Conservation (phyloP, 2,329 filamentous ascomycete genomes). For the Colletotrichum sp. region DNA sequence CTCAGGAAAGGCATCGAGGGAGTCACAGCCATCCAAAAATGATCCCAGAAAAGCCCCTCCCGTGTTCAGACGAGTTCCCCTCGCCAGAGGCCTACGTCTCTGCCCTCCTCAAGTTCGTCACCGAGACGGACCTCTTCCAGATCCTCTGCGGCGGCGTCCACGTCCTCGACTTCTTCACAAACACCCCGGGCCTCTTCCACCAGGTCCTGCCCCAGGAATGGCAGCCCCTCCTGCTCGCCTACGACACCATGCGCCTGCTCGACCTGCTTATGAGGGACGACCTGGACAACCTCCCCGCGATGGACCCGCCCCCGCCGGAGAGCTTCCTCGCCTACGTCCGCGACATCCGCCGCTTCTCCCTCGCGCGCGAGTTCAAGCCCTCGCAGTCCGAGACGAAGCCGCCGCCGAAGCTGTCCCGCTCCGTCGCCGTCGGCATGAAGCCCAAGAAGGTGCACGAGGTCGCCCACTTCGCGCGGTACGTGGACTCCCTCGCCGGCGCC, state of each 20-base stretch:
- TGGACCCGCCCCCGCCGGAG: conserved; percentile 44
- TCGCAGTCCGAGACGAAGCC: conserved; percentile 39
- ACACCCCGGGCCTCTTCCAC: conserved; percentile 81
- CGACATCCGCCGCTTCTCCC: conserved; percentile 71
- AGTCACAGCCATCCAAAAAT: conserved; percentile 34
- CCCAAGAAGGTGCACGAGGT: conserved; percentile 97
- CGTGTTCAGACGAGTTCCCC: conserved; percentile 72
- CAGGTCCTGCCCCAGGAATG: conserved; percentile 79
- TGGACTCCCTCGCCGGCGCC: conserved; percentile 64
- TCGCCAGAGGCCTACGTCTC: conserved; percentile 79
- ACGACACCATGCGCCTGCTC: conserved; percentile 77
- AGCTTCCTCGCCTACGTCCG: conserved; percentile 75
- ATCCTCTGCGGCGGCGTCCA: conserved; percentile 97
- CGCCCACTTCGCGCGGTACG: conserved; percentile 84
- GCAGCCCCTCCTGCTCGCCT: conserved; percentile 76
- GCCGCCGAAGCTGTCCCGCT: conserved; percentile 66
- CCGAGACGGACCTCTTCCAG: conserved; percentile 77
- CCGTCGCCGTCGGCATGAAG: conserved; percentile 89
- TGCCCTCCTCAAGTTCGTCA: conserved; percentile 77
- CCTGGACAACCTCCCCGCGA: conserved; percentile 47
- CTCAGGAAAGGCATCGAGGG: background rate
- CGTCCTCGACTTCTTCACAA: conserved; percentile 94
- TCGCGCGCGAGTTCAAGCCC: conserved; percentile 64
- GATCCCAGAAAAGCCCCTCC: conserved; percentile 63
- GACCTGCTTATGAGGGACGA: conserved; percentile 84